Conservation (phyloP, 1,139 yeast species). For the Oligophagozyma castellii region DNA sequence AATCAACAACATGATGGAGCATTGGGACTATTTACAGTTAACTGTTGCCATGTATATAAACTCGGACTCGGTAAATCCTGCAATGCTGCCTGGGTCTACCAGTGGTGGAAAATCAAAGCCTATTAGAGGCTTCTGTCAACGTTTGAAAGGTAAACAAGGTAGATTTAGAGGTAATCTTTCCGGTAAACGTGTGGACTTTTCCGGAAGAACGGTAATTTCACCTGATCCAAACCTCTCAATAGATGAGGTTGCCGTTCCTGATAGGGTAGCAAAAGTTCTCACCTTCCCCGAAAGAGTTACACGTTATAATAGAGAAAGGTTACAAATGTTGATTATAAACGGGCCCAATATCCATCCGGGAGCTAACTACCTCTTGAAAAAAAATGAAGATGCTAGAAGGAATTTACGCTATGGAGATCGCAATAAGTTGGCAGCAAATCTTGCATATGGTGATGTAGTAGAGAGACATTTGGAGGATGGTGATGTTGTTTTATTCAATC, state of each 20-base stretch:
- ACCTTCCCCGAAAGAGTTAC: conserved; percentile 96
- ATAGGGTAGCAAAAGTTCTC: conserved; percentile 84
- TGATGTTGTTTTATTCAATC: conserved; percentile 85
- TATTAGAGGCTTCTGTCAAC: conserved; percentile 90
- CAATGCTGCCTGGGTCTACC: conserved; percentile 48
- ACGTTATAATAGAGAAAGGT: conserved; percentile 66
- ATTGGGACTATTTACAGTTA: conserved; percentile 93
- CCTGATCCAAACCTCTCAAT: conserved; percentile 94
- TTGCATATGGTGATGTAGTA: conserved; percentile 85
- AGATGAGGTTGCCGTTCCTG: conserved; percentile 98
- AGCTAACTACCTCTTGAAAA: conserved; percentile 80
- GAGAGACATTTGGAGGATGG: conserved; percentile 97
- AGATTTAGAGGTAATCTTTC: conserved; percentile 96
- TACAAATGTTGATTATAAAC: conserved; percentile 57
- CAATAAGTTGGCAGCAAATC: conserved; percentile 56
- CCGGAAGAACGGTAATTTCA: conserved; percentile 96
- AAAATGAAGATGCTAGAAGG: conserved; percentile 74
- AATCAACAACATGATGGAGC: conserved; percentile 88
- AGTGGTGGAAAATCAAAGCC: conserved; percentile 62
- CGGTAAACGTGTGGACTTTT: conserved; percentile 97
- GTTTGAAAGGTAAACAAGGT: conserved; percentile 97
- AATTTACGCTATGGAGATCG: conserved; percentile 85
- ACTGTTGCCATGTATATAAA: conserved; percentile 96
- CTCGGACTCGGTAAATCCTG: conserved; percentile 86
- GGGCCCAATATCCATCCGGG: conserved; percentile 94